Base-by-base conservation (phyloP, 2,329 filamentous ascomycete genomes). In the Alternaria gansuensis region DNA sequence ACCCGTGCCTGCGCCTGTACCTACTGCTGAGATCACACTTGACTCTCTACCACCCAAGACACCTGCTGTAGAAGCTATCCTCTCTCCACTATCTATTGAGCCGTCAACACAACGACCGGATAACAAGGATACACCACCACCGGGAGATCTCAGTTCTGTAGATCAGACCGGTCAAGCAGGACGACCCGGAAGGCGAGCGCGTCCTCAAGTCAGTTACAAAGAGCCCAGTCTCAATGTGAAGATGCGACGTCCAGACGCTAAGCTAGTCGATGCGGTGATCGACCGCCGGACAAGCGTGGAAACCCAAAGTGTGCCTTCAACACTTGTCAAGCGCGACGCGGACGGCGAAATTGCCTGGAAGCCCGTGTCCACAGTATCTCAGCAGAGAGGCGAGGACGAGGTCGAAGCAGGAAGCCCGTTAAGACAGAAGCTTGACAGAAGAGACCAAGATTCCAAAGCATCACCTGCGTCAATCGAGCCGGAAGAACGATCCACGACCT, bases 221-320 rank as follows among this genome's bases (percentile, higher is more conserved):
- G 81, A 83, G 61, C 82, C 82, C 2, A 82, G 76, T 48, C 70
- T 83, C 14, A 74, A 75, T 44, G 78, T 76, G 14, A 84, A 84
- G 65, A 83, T 84, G 81, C 75, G 82, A 21, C 76, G 82, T 26
- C 80, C 81, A 1, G 76, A 75, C 49, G 81, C 82, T 61, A 76
- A 81, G 50, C 69, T 82, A 52, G 78, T 79, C 2, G 81, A 83
- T 64, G 82, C 82, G 2, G 75, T 83, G 5, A 46, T 70, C 4
- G 66, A 70, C 7, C 57, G 67, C 49, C 69, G 68, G 50, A 68
- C 65, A 6, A 75, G 69, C 50, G 68, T 66, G 21, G 72, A 72
- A n/a, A 59, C 69, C 4, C 63, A 69, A 37, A 48, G 59, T 7
- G 59, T 66, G 29, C 68, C 66, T 28, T 57, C 64, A 5, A 69